phyloP scores from a whole-genome alignment of 257 asterid species.

The Mitragyna speciosa region DNA sequence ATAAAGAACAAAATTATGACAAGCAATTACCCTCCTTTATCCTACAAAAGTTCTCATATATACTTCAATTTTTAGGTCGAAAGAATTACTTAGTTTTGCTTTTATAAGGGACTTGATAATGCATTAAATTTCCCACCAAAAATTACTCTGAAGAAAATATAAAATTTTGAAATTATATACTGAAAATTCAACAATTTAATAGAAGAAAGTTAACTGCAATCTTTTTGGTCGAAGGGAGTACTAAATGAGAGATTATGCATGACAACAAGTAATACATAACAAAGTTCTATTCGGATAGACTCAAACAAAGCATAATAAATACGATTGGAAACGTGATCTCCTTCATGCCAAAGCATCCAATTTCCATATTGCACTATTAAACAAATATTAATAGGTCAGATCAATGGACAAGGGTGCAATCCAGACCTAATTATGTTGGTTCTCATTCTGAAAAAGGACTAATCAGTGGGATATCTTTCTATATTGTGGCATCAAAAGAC shows the following conservation, averaged over 20 bases:
- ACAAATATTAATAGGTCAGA: neutral
- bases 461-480: conserved; percentile 11
- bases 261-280: neutral
- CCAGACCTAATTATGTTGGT: conserved; percentile 5
- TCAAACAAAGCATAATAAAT: conserved; percentile 2
- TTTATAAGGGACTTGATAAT: no score
- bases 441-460: neutral
- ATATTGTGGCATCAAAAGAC: neutral
- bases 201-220: neutral
- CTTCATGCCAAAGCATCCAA: conserved; percentile 2
- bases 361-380: neutral
- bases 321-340: neutral
- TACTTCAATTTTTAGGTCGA: no score
- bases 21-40: no score
- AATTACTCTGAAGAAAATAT: no score
- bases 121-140: no score
- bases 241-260: neutral
- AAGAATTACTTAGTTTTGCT: no score
- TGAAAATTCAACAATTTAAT: neutral
- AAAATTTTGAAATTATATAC: no score
- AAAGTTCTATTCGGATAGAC: no score
- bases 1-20: no score
- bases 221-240: neutral
- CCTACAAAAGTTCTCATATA: no score
- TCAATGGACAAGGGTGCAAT: neutral